Evolutionary conservation across 805 yeast species (phyloP), one percentile per base, ranked within the genome.

Genomic region (Yamadazyma phyllophila): DNA sequence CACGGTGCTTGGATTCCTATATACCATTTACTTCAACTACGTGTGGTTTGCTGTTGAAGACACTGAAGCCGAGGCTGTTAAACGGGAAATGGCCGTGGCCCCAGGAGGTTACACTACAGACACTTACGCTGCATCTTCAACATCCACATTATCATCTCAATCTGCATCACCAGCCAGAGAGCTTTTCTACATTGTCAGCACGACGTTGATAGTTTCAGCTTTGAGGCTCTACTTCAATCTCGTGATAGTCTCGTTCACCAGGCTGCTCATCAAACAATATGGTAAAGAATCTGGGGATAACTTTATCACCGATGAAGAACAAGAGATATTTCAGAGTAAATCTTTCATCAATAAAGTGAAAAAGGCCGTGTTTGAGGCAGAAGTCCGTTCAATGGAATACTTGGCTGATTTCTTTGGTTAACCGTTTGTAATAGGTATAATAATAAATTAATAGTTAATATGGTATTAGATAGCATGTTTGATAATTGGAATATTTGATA

Each of bases 1-100:
- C 61, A 83, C 96, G 0, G 29, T 83, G 0, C 63, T 80, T 34
- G 87, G 88, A 24, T 62, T 81, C 24, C 63, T 85, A 2, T 90
- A 85, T 63, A 87, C 96, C 15, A 52, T 83, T 4, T 85, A 82
- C 65, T 91, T 92, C 60, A 76, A 83, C 5, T 75, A 77, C 43
- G 76, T 80, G 49, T 92, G 97, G 97, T 85, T 89, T 58, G 62
- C 69, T 47, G 54, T 60, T 2, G 80, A 76, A 47, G 81, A 74
- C 42, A 63, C 60, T 20, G 38, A 36, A 29, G 49, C 41, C 13
- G 31, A 36, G 26, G 49, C 37, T 14, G 30, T 42, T 16, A 41
- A 26, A 30, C 34, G 49, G 37, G 53, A 44, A 7, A 16, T 41
- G 29, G 43, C 36, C 15, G 45, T 41, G 10, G 27, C 32, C 2